Conservation (phyloP, 441 rosid genomes). For the Bocquillonia castaneifolia region DNA sequence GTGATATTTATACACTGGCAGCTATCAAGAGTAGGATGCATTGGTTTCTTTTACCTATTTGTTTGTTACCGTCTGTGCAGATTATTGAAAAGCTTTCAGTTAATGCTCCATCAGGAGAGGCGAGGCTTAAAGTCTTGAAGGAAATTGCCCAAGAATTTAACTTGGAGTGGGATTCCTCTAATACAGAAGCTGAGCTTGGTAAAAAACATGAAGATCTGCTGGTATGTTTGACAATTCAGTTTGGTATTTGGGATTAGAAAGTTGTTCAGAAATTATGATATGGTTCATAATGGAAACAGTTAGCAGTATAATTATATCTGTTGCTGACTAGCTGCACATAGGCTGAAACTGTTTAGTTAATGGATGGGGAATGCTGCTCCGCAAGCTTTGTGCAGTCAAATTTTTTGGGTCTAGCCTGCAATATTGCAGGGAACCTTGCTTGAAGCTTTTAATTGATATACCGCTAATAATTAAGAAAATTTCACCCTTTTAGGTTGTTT, state of each 20-base stretch:
- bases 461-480: background rate
- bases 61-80: slow-evolving; percentile 32
- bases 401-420: background rate
- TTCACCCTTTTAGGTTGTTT: background rate
- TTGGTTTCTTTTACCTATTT: background rate
- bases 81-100: slow-evolving; percentile 80
- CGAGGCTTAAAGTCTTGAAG: slow-evolving; percentile 69
- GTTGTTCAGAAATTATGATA: background rate
- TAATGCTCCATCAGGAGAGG: slow-evolving; percentile 65
- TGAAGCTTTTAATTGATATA: background rate
- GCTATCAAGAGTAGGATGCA: slow-evolving; percentile 9
- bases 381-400: background rate
- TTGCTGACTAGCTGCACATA: too few relatives aligned
- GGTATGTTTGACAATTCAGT: slow-evolving; percentile 39
- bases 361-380: background rate
- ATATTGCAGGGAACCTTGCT: background rate
- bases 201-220: slow-evolving; percentile 87
- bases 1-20: slow-evolving; percentile 6
- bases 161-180: slow-evolving; percentile 76
- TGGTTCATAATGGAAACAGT: background rate
- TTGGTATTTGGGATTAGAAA: slow-evolving; percentile 6
- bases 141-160: slow-evolving; percentile 69
- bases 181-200: slow-evolving; percentile 70
- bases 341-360: background rate
- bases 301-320: background rate